Conservation (phyloP, 1,139 yeast genomes). For the Kurtzmaniella natalensis region DNA sequence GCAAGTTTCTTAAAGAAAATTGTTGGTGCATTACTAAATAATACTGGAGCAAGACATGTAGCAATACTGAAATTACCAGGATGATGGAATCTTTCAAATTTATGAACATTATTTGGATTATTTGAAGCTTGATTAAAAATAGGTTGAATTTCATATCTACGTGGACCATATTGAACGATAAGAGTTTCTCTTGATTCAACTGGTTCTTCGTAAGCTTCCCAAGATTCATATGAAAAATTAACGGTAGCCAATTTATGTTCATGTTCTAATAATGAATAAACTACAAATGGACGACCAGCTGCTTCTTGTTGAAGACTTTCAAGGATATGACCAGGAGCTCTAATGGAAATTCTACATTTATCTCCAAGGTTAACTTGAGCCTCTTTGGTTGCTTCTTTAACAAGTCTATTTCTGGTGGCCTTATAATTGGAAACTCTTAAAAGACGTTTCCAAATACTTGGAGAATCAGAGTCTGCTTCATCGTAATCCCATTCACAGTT, state of each 20-base stretch:
- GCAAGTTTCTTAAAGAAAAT: constrained; percentile 53
- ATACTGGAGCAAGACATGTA: constrained; percentile 85
- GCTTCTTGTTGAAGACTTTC: constrained; percentile 27
- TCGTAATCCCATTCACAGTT: constrained; percentile 85
- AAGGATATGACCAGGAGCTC: constrained; percentile 53
- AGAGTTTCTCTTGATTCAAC: constrained; percentile 75
- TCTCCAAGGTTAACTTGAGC: constrained; percentile 68
- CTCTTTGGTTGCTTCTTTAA: constrained; percentile 56
- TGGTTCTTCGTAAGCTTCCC: constrained; percentile 87
- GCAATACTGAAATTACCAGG: constrained; percentile 72
- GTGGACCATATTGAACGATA: constrained; percentile 88
- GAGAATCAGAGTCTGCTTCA: constrained; percentile 73
- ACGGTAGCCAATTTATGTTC: constrained; percentile 85
- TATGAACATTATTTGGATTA: constrained; percentile 81
- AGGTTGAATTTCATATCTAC: constrained; percentile 84
- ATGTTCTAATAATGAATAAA: constrained; percentile 74
- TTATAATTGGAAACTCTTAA: constrained; percentile 73
- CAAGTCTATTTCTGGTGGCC: constrained; percentile 67
- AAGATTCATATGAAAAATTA: constrained; percentile 76
- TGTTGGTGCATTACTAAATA: constrained; percentile 81
- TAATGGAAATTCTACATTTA: constrained; percentile 54
- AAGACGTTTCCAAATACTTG: constrained; percentile 73
- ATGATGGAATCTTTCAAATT: constrained; percentile 79
- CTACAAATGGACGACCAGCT: constrained; percentile 43
- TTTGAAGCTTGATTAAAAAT: constrained; percentile 76